A percentile compares a stretch with the other conserved stretches of the same genome.
phyloP scores from a whole-genome alignment of 768 basidiomycete genomes.

The Strobilomyces echinocephalus region DNA sequence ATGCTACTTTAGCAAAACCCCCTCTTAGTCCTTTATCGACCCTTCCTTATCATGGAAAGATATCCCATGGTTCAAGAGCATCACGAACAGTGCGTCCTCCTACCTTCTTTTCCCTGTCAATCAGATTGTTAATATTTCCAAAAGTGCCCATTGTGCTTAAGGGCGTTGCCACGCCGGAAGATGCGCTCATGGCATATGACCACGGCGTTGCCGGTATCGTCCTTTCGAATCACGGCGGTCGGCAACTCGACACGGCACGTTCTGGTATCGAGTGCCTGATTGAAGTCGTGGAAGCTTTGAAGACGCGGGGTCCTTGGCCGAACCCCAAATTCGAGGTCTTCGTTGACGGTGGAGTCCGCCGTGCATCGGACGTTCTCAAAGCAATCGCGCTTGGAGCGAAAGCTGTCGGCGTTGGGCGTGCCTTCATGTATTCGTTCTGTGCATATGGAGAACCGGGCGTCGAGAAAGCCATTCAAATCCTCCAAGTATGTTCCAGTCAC shows the following conservation, averaged over 20 bases:
- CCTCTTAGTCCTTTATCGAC: constrained; percentile 78
- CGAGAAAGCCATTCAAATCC: constrained; percentile 71
- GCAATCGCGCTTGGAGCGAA: constrained; percentile 80
- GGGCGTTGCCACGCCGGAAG: constrained; percentile 78
- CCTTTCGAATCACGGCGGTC: constrained; percentile 76
- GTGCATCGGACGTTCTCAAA: constrained; percentile 84
- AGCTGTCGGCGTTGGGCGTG: constrained; percentile 74
- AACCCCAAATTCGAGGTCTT: constrained; percentile 78
- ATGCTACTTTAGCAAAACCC: constrained; percentile 18
- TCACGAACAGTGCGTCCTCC: constrained; percentile 50
- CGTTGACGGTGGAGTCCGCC: constrained; percentile 88
- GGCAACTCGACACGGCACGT: constrained; percentile 61
- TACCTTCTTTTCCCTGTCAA: constrained; percentile 16
- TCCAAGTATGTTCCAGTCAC: constrained; percentile 54
- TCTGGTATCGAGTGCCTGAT: constrained; percentile 82
- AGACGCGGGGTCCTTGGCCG: constrained; percentile 64
- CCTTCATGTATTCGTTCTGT: constrained; percentile 81
- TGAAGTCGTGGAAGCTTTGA: constrained; percentile 70
- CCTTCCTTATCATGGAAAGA: constrained; percentile 75
- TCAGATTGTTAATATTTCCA: background rate
- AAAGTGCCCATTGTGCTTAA: constrained; percentile 83
- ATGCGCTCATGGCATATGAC: constrained; percentile 79
- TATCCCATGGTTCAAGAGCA: constrained; percentile 61
- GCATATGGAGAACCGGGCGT: constrained; percentile 87
- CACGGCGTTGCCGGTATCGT: constrained; percentile 65